Percentiles rank a stretch among this genome's conserved stretches.
phyloP scores from a whole-genome alignment of 306 rosid species.

The Herpetospermum pedunculosum region DNA sequence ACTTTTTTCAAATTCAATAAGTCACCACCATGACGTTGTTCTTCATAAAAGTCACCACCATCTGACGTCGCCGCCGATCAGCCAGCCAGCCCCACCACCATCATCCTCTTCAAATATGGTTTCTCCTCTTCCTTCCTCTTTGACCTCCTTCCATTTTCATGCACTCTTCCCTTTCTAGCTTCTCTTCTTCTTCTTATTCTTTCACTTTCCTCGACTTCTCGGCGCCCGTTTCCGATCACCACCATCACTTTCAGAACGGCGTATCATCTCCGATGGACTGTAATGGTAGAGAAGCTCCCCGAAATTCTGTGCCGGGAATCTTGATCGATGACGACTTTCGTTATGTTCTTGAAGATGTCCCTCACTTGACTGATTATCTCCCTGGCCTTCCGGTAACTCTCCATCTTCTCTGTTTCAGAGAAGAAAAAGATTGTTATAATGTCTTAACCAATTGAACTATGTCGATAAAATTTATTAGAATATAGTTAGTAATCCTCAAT shows the following conservation, averaged over 20 bases:
- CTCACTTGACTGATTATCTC: slow-evolving; percentile 9
- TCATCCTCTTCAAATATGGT: background rate
- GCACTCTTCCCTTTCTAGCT: background rate
- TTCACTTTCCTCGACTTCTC: background rate
- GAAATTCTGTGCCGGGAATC: background rate
- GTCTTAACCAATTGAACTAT: too few species aligned
- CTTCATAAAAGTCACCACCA: background rate
- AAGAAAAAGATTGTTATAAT: too few species aligned
- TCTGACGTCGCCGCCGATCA: background rate
- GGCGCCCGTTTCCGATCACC: background rate
- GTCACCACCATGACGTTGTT: background rate
- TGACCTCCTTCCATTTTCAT: background rate
- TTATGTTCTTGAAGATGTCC: slow-evolving; percentile 6
- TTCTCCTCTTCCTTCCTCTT: background rate
- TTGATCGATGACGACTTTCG: background rate
- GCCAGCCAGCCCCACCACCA: background rate
- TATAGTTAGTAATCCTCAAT: background rate
- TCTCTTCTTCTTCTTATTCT: background rate
- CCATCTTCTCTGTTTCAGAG: background rate
- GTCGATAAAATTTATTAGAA: background rate
- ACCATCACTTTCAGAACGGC: background rate
- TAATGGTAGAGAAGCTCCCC: background rate
- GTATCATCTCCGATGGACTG: background rate
- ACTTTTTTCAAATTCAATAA: background rate
- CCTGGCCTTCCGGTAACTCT: background rate